phyloP scores from a whole-genome alignment of 192 early-diverging fungal genomes.

The Chytriomyces confervae region DNA sequence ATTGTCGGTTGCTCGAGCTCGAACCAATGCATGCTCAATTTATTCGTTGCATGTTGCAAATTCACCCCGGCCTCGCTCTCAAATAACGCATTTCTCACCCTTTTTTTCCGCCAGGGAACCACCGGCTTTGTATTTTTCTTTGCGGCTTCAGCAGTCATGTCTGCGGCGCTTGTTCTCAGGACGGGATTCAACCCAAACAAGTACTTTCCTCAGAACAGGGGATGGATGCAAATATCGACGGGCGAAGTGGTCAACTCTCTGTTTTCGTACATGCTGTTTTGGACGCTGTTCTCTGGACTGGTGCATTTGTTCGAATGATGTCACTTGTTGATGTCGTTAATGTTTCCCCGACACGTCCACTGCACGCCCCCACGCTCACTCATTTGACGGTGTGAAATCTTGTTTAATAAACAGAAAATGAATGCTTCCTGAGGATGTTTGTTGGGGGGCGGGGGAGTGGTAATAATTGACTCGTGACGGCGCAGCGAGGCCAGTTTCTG shows the following conservation, averaged over 20 bases:
- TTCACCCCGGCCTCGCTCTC: too few species aligned
- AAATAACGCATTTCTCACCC: neutral
- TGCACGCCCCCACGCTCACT: too few species aligned
- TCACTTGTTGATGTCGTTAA: neutral
- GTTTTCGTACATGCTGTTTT: conserved; percentile 71
- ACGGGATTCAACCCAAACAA: conserved; percentile 58
- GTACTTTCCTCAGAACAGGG: conserved; percentile 61
- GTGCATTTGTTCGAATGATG: conserved; percentile 73
- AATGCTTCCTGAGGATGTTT: too few species aligned
- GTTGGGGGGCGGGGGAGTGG: too few species aligned
- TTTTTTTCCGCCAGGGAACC: conserved; percentile 25
- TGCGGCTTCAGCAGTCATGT: conserved; percentile 67
- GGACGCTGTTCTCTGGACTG: conserved; percentile 71
- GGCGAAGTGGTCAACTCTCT: conserved; percentile 61
- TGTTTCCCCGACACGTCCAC: too few species aligned
- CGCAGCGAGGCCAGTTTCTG: too few species aligned
- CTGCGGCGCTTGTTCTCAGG: conserved; percentile 66
- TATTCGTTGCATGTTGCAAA: too few species aligned
- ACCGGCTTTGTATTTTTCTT: conserved; percentile 83
- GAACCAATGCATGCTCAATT: too few species aligned
- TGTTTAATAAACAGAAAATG: too few species aligned
- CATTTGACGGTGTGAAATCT: too few species aligned
- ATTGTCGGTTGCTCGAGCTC: too few species aligned
- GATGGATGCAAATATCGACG: conserved; percentile 46
- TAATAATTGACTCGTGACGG: too few species aligned